Percentiles rank a stretch among this genome's conserved stretches.
phyloP scores from a whole-genome alignment of 2,329 filamentous ascomycete species.

The Fusarium pilosicola region DNA sequence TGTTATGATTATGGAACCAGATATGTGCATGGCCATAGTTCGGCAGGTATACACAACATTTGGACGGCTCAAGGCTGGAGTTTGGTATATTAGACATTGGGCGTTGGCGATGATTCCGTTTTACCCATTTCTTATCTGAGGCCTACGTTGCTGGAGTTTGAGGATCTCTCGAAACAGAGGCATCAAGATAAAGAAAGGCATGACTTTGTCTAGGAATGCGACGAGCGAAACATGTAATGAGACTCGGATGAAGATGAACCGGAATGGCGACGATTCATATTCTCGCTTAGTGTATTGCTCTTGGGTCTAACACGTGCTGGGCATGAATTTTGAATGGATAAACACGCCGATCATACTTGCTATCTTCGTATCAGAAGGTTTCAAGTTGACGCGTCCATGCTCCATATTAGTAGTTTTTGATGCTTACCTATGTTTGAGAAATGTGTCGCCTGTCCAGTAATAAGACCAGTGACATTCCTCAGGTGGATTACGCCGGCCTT shows the following conservation, averaged over 20 bases:
- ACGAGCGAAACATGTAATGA: slow-evolving; percentile 26
- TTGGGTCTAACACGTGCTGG: slow-evolving; percentile 8
- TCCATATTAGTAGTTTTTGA: slow-evolving; percentile 6
- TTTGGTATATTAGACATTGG: slow-evolving; percentile 25
- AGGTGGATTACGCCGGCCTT: slow-evolving; percentile 9
- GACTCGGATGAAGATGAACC: slow-evolving; percentile 30
- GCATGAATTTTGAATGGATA: slow-evolving; percentile 11
- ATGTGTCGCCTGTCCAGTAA: slow-evolving; percentile 21
- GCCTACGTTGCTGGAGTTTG: not conserved
- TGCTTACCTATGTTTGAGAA: slow-evolving; percentile 27
- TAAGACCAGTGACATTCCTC: not conserved
- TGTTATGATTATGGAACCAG: slow-evolving; percentile 21
- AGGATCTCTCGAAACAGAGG: slow-evolving; percentile 11
- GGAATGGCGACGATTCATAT: slow-evolving; percentile 16
- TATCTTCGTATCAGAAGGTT: slow-evolving; percentile 22
- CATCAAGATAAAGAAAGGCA: not conserved
- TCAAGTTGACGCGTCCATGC: slow-evolving; percentile 37
- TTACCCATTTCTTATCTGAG: slow-evolving; percentile 1
- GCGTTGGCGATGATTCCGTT: slow-evolving; percentile 14
- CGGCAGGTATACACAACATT: slow-evolving; percentile 7
- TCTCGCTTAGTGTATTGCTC: not conserved
- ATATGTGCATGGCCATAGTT: slow-evolving; percentile 20
- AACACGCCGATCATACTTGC: slow-evolving; percentile 27
- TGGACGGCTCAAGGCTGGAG: slow-evolving; percentile 4
- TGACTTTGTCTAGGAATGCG: not conserved